These are phyloP conservation scores for Dalbergia cochinchinensis DNA, from an alignment of 306 rosid species.

Conservation along the genomic window DNA sequence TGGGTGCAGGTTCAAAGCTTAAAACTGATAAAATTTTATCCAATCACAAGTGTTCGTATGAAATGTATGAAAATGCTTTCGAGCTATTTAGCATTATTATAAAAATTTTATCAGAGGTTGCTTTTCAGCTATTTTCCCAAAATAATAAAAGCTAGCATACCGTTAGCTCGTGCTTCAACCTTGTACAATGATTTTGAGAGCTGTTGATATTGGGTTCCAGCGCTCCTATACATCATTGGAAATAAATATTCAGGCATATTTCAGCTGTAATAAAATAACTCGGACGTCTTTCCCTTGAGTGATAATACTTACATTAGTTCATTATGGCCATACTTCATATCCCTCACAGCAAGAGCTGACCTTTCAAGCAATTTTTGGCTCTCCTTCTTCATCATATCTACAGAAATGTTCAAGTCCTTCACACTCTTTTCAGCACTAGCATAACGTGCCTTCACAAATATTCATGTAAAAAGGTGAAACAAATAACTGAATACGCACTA, in stretches of 20 bases:
- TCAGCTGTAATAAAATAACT: constrained; percentile 35
- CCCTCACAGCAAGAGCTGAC: constrained; percentile 82
- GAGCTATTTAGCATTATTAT: no score
- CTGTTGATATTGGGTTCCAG: constrained; percentile 75
- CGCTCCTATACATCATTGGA: constrained; percentile 57
- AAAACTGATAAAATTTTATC: no score
- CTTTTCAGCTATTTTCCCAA: neutral
- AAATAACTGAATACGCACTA: constrained; percentile 31
- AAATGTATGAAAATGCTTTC: no score
- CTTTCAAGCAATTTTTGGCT: constrained; percentile 86
- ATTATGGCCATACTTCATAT: constrained; percentile 75
- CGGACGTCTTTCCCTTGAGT: constrained; percentile 3
- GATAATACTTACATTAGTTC: constrained; percentile 73
- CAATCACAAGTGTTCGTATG: no score
- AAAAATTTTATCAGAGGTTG: neutral
- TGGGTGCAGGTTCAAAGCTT: no score
- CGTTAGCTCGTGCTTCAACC: constrained; percentile 77
- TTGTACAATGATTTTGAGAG: constrained; percentile 71
- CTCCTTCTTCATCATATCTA: constrained; percentile 84
- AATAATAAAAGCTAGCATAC: constrained; percentile 47
- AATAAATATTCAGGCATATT: constrained; percentile 31
- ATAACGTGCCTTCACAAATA: constrained; percentile 70
- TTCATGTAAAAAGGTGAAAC: constrained; percentile 36
- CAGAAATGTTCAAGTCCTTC: constrained; percentile 76
- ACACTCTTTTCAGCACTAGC: constrained; percentile 80